Percentiles rank a stretch among this genome's conserved stretches.
Conservation (phyloP, 2,329 filamentous ascomycete species). For the Ophiosphaerella herpotricha region DNA sequence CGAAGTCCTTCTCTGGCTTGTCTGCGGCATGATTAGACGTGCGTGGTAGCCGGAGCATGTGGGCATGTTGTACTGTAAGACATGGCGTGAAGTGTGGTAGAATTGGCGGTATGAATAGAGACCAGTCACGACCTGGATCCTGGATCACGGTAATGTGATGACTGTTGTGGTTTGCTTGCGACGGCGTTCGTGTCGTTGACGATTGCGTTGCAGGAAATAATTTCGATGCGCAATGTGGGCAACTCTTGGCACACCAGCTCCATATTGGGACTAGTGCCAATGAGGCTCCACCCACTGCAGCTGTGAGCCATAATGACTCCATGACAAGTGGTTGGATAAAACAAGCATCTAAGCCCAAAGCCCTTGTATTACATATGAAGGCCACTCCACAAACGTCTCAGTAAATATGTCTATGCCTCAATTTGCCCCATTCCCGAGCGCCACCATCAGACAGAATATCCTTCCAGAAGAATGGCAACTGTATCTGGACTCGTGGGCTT, state of each 20-base stretch:
- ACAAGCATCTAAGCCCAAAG: no score
- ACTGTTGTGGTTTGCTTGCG: slow-evolving; percentile 47
- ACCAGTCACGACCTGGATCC: slow-evolving; percentile 55
- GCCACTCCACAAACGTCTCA: neutral
- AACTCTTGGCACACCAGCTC: slow-evolving; percentile 48
- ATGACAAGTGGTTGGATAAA: slow-evolving; percentile 7
- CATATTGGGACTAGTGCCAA: slow-evolving; percentile 20
- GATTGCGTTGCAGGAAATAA: slow-evolving; percentile 2
- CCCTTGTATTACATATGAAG: neutral
- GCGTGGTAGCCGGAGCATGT: neutral
- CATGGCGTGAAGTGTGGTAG: slow-evolving; percentile 29
- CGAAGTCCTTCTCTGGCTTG: slow-evolving; percentile 91
- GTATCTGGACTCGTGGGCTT: slow-evolving; percentile 76
- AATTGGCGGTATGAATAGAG: slow-evolving; percentile 28
- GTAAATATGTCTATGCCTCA: slow-evolving; percentile 61
- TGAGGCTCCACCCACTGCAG: slow-evolving; percentile 7
- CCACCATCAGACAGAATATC: slow-evolving; percentile 68
- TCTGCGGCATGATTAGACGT: slow-evolving; percentile 46
- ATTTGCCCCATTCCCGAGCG: slow-evolving; percentile 77
- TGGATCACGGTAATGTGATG: slow-evolving; percentile 59
- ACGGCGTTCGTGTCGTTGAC: slow-evolving; percentile 35
- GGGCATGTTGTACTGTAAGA: slow-evolving; percentile 36
- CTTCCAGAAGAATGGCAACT: slow-evolving; percentile 74
- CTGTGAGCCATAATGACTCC: slow-evolving; percentile 35
- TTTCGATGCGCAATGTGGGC: slow-evolving; percentile 6